Evolutionary conservation across 2,329 filamentous ascomycete species (phyloP).

Genomic region (Pseudogymnoascus sp.): DNA sequence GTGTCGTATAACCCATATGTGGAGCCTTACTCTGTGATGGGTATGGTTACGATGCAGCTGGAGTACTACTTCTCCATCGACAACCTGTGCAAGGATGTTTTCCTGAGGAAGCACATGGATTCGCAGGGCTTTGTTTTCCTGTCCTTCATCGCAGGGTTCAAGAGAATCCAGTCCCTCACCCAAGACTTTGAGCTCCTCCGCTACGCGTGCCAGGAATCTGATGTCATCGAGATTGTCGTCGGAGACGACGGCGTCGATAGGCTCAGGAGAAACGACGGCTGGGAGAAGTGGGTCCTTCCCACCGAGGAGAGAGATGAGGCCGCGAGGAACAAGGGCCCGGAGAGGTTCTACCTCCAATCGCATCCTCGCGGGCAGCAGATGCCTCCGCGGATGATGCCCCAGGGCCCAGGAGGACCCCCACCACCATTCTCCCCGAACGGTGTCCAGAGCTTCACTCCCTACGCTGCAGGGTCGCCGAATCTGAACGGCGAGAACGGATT

Average conservation of each 20-base stretch:
- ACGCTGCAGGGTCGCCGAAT: slow-evolving; percentile 12
- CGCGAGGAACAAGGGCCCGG: slow-evolving; percentile 67
- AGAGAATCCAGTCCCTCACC: slow-evolving; percentile 67
- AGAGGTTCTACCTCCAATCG: slow-evolving; percentile 27
- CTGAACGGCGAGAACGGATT: slow-evolving; percentile 33
- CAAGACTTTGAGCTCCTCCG: slow-evolving; percentile 67
- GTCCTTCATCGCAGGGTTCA: slow-evolving; percentile 74
- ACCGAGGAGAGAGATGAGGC: slow-evolving; percentile 62
- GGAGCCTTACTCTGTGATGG: slow-evolving; percentile 43
- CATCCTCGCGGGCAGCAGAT: slow-evolving; percentile 18
- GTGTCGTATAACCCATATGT: slow-evolving; percentile 50
- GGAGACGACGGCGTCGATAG: slow-evolving; percentile 73
- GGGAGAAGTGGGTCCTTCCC: slow-evolving; percentile 71
- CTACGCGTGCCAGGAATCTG: slow-evolving; percentile 64
- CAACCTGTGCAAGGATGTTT: slow-evolving; percentile 90
- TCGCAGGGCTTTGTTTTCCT: slow-evolving; percentile 85
- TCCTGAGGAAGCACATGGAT: slow-evolving; percentile 85
- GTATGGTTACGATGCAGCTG: slow-evolving; percentile 43
- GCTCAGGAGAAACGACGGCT: slow-evolving; percentile 65
- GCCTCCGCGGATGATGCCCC: slow-evolving; percentile 19
- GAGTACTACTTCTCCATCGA: slow-evolving; percentile 98
- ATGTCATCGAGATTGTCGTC: slow-evolving; percentile 63
- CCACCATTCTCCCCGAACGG: slow-evolving; percentile 26
- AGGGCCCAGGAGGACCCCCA: slow-evolving; percentile 21
- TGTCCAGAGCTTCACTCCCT: slow-evolving; percentile 21